phyloP scores from a whole-genome alignment of 176 grass and related monocot species.

The Rhynchospora tenuis region DNA sequence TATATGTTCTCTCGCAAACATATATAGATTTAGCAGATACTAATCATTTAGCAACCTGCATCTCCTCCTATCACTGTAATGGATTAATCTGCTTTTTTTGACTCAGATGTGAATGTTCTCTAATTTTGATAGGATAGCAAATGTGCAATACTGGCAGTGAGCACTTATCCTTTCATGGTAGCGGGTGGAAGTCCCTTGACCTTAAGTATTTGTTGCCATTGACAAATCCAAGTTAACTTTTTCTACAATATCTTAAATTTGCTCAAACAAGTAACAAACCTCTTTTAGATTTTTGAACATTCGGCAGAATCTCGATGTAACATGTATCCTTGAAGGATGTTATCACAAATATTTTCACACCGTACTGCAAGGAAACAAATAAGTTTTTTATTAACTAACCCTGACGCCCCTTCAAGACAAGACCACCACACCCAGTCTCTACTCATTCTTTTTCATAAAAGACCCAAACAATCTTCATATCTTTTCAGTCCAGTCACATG shows the following conservation, averaged over 20 bases:
- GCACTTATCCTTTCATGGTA: not conserved
- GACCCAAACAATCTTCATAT: not conserved
- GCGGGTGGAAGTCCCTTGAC: not conserved
- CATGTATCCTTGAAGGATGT: constrained; percentile 77
- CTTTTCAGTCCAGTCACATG: not conserved
- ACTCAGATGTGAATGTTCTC: not conserved
- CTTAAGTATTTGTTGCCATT: not conserved
- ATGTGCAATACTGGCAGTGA: not conserved
- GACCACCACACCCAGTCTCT: not conserved
- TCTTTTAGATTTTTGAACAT: constrained; percentile 54
- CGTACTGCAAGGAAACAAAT: constrained; percentile 47
- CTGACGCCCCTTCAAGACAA: not conserved
- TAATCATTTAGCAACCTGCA: not conserved
- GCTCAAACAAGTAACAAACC: constrained; percentile 21
- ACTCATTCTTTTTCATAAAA: not conserved
- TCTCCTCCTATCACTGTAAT: not conserved
- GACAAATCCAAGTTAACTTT: not conserved
- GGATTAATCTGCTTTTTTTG: no score
- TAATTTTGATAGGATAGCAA: not conserved
- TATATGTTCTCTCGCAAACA: not conserved
- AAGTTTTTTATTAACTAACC: not conserved
- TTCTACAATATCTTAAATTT: constrained; percentile 2
- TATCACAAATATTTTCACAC: constrained; percentile 78
- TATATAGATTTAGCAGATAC: not conserved
- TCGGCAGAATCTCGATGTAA: constrained; percentile 65